Percentiles rank a stretch among this genome's conserved stretches.
Conservation (phyloP, 1,284 basidiomycete species). For the Trichosporon inkin region DNA sequence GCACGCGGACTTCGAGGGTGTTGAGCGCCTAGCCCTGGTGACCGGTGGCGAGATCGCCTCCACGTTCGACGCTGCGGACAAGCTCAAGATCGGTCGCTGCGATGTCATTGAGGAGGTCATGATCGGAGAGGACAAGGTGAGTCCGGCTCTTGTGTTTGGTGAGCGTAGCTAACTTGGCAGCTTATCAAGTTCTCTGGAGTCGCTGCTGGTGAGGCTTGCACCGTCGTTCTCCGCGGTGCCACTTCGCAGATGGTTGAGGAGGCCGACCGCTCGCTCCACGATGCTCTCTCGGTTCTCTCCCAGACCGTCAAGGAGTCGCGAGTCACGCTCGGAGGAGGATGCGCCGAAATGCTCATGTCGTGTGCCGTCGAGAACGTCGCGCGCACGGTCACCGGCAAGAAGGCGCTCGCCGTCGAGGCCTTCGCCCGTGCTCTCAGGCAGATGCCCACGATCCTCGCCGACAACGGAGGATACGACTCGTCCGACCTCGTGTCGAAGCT, state of each 20-base stretch:
- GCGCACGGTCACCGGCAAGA: conserved; percentile 82
- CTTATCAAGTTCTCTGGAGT: conserved; percentile 99
- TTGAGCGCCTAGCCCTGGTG: conserved; percentile 90
- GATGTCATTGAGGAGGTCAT: conserved; percentile 98
- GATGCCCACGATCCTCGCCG: conserved; percentile 94
- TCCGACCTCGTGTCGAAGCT: conserved; percentile 89
- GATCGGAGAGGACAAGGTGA: conserved; percentile 97
- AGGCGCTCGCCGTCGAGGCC: conserved; percentile 88
- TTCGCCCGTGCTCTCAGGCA: conserved; percentile 78
- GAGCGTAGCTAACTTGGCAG: conserved; percentile 50
- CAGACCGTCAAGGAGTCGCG: conserved; percentile 98
- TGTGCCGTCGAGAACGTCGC: conserved; percentile 89
- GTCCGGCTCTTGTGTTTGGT: conserved; percentile 21
- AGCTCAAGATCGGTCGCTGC: conserved; percentile 89
- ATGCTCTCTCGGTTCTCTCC: conserved; percentile 92
- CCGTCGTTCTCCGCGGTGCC: conserved; percentile 92
- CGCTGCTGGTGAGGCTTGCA: conserved; percentile 97
- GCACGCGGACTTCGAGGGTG: conserved; percentile 98
- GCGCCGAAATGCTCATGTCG: conserved; percentile 96
- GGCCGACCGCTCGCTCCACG: conserved; percentile 94
- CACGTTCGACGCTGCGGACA: conserved; percentile 90
- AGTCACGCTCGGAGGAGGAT: conserved; percentile 90
- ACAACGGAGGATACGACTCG: conserved; percentile 96
- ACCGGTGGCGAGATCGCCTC: conserved; percentile 97
- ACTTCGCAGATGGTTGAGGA: conserved; percentile 99